Percentiles rank a stretch among this genome's conserved stretches.
phyloP scores from a whole-genome alignment of 2,329 filamentous ascomycete genomes.

The Penicillium digitatum region DNA sequence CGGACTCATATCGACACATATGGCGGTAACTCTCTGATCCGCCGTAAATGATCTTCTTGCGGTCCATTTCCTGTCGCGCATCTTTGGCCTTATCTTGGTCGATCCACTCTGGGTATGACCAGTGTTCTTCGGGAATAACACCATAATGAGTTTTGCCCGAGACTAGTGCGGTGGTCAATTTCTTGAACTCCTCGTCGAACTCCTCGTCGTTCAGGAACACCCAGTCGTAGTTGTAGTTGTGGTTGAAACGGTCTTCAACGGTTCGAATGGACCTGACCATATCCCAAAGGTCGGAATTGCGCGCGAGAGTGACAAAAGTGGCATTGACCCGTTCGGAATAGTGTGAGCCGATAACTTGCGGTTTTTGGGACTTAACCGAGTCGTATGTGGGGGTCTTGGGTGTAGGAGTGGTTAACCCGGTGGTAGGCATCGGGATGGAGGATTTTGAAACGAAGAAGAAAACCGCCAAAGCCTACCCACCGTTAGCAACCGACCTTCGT shows the following conservation, averaged over 20 bases:
- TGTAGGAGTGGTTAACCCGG: constrained; percentile 14
- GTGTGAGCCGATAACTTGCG: constrained; percentile 47
- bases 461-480: constrained; percentile 57
- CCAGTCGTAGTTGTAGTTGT: constrained; percentile 96
- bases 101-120: constrained; percentile 95
- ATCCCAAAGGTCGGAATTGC: constrained; percentile 93
- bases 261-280: constrained; percentile 94
- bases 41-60: constrained; percentile 95
- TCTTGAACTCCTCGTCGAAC: constrained; percentile 91
- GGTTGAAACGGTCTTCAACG: constrained; percentile 97
- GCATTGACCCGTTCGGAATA: constrained; percentile 80
- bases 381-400: constrained; percentile 19
- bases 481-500: not conserved
- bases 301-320: constrained; percentile 91
- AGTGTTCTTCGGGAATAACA: constrained; percentile 84
- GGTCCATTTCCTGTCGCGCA: constrained; percentile 89
- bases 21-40: constrained; percentile 96
- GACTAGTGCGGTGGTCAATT: constrained; percentile 81
- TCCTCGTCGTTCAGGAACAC: constrained; percentile 96
- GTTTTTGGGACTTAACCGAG: constrained; percentile 17
- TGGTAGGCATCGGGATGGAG: constrained; percentile 41
- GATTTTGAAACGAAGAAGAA: constrained; percentile 78
- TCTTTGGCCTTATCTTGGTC: constrained; percentile 89
- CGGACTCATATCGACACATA: constrained; percentile 99
- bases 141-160: constrained; percentile 91